Evolutionary conservation across 768 basidiomycete species (phyloP).

Genomic region (Russula emetica): DNA sequence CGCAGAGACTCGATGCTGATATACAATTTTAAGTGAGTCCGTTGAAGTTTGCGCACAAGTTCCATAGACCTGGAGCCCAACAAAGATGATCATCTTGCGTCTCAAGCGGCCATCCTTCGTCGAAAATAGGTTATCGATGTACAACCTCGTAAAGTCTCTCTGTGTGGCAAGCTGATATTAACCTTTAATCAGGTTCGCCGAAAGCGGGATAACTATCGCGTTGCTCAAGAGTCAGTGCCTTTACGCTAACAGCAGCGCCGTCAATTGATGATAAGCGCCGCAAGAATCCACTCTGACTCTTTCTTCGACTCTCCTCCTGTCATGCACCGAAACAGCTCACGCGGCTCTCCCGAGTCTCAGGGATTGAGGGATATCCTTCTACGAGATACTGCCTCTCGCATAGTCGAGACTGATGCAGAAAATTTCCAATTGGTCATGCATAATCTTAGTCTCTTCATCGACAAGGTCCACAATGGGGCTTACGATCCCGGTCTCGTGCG

Average conservation of each 20-base stretch:
- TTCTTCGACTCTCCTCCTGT: conserved; percentile 20
- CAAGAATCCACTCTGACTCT: conserved; percentile 11
- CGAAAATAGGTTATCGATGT: conserved; percentile 42
- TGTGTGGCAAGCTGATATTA: conserved; percentile 28
- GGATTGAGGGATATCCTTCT: conserved; percentile 41
- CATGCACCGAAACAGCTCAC: conserved; percentile 19
- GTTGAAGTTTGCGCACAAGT: conserved; percentile 50
- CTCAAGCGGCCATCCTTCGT: conserved; percentile 56
- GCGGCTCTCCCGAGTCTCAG: background rate
- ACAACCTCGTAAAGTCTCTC: conserved; percentile 34
- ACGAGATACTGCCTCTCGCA: conserved; percentile 46
- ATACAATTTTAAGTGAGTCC: conserved; percentile 41
- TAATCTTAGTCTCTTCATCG: conserved; percentile 56
- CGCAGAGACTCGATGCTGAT: background rate
- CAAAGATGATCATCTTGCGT: conserved; percentile 54
- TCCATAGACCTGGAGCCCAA: conserved; percentile 45
- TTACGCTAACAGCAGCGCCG: background rate
- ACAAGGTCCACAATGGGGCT: conserved; percentile 51
- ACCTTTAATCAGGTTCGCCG: conserved; percentile 45
- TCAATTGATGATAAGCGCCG: background rate
- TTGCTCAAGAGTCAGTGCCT: conserved; percentile 51
- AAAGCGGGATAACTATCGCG: conserved; percentile 52
- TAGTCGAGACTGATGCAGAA: conserved; percentile 40
- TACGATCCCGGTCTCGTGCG: conserved; percentile 52
- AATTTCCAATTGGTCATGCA: conserved; percentile 50